Conservation (phyloP, 2,329 filamentous ascomycete species). For the Aspergillus ochraceus region DNA sequence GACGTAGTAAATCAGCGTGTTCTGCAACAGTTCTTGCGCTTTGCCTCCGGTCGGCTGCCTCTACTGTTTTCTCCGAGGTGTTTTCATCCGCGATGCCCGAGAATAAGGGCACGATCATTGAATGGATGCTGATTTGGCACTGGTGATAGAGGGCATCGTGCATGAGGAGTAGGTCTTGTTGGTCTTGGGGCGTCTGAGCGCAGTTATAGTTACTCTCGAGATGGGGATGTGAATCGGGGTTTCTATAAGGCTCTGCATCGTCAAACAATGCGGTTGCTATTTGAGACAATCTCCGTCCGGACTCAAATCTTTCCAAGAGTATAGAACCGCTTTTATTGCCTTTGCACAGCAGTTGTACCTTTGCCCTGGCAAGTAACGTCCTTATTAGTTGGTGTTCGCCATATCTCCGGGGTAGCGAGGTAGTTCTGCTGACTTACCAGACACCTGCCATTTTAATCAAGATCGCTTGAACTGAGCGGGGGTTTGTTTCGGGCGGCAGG, state of each 20-base stretch:
- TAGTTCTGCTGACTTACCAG: neutral
- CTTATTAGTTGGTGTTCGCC: neutral
- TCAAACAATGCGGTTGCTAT: neutral
- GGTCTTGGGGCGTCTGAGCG: neutral
- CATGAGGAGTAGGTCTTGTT: neutral
- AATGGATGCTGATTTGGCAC: conserved; percentile 1
- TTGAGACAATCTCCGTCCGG: neutral
- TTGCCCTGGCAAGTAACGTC: neutral
- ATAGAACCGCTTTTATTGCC: neutral
- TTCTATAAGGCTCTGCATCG: neutral
- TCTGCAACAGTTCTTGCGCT: neutral
- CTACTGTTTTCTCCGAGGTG: neutral
- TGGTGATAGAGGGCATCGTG: conserved; percentile 1
- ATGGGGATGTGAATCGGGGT: too few relatives aligned
- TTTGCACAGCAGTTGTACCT: neutral
- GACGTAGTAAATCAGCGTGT: neutral
- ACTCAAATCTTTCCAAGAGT: neutral
- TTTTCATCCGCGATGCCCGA: neutral
- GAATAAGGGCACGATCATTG: conserved; percentile 1
- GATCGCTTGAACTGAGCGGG: neutral
- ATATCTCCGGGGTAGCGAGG: too few relatives aligned
- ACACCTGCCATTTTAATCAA: conserved; percentile 1
- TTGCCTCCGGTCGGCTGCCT: neutral
- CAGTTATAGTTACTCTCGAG: neutral
- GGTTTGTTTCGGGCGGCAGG: too few relatives aligned